These are phyloP conservation scores for Aspergillus aculeatus DNA, from an alignment of 2,329 filamentous ascomycete species.

Conservation along the genomic window DNA sequence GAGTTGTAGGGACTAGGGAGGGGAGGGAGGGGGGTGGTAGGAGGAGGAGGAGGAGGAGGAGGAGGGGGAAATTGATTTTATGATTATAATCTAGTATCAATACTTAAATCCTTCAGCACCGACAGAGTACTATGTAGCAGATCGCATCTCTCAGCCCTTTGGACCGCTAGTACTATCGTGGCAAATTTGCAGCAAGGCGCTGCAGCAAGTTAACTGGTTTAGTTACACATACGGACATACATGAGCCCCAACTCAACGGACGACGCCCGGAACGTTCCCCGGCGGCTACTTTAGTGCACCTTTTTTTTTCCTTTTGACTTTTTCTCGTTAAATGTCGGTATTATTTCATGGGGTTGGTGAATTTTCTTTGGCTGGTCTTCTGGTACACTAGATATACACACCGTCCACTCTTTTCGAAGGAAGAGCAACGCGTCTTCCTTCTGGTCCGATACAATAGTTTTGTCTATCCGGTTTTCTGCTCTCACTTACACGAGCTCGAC, in stretches of 20 bases:
- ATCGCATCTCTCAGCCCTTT: slow-evolving; percentile 3
- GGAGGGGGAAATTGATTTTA: not conserved
- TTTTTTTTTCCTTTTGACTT: not conserved
- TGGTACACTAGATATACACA: slow-evolving; percentile 1
- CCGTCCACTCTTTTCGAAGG: not conserved
- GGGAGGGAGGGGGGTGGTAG: not conserved
- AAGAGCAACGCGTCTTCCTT: not conserved
- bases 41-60: not conserved
- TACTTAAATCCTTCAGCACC: slow-evolving; percentile 1
- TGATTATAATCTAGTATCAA: not conserved
- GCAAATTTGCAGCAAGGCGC: slow-evolving; percentile 9
- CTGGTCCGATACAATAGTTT: not conserved
- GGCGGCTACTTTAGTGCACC: slow-evolving; percentile 5
- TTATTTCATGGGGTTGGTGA: not conserved
- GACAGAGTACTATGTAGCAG: not conserved
- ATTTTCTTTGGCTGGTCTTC: not conserved
- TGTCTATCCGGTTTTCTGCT: not conserved
- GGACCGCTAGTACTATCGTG: slow-evolving; percentile 9
- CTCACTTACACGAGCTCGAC: not conserved
- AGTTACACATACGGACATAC: not conserved
- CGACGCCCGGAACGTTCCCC: slow-evolving; percentile 8
- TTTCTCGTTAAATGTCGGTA: not conserved
- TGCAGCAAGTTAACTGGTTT: not conserved
- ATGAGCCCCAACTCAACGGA: slow-evolving; percentile 10
- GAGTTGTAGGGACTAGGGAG: not conserved